Percentiles rank a stretch among this genome's conserved stretches.
Evolutionary conservation across 805 yeast genomes (phyloP).

Genomic region (Pichia gijzeniarum): DNA sequence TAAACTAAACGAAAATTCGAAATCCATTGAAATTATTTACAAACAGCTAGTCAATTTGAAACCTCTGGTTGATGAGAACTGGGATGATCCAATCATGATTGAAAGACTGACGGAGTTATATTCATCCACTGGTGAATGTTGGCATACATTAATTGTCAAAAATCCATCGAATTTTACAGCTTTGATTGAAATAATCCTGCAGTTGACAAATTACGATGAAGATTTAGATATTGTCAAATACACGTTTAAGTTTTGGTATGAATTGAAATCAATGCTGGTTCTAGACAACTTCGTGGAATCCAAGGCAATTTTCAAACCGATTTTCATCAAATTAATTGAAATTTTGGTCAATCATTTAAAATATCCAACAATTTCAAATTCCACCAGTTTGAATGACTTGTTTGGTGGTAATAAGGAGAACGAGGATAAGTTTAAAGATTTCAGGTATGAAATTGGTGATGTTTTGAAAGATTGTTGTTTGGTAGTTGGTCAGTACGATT

Average conservation of each 20-base stretch:
- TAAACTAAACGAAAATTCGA: constrained; percentile 48
- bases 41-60: constrained; percentile 60
- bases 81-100: constrained; percentile 58
- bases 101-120: constrained; percentile 69
- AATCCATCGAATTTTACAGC: constrained; percentile 64
- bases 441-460: constrained; percentile 95
- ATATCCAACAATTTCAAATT: constrained; percentile 50
- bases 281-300: constrained; percentile 53
- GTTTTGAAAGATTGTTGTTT: constrained; percentile 94
- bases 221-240: constrained; percentile 87
- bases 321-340: constrained; percentile 51
- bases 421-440: constrained; percentile 89
- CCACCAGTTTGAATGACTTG: constrained; percentile 35
- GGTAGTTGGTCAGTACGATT: constrained; percentile 70
- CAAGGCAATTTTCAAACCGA: constrained; percentile 42
- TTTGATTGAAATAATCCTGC: constrained; percentile 64
- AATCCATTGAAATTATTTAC: constrained; percentile 28
- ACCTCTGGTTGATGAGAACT: constrained; percentile 40
- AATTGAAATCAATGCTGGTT: constrained; percentile 63
- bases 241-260: constrained; percentile 90
- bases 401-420: constrained; percentile 69
- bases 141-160: constrained; percentile 83
- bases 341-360: constrained; percentile 63
- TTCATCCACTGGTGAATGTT: constrained; percentile 90
- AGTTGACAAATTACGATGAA: constrained; percentile 64